Base-by-base conservation (phyloP, 1,284 basidiomycete species). In the Melanopsichium pennsylvanicum region DNA sequence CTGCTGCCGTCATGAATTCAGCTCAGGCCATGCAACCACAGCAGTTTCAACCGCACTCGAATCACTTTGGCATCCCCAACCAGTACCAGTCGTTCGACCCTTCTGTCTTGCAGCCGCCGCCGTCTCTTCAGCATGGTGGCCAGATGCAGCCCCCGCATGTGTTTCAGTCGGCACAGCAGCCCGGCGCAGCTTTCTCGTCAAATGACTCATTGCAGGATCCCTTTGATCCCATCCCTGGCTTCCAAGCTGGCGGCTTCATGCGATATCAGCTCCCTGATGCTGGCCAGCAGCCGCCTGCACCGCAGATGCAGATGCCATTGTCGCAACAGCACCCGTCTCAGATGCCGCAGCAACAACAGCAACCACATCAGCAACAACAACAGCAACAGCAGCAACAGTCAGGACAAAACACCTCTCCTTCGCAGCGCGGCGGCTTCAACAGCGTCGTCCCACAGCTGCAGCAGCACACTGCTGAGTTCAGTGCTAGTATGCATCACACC, bases 51-150 rank as follows among this genome's bases (percentile, higher is more conserved):
- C 48, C 51, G 6, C 57, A 67, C 21, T 52, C 58, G 13, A 54
- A 27, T 34, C 31, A 52, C 36, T 60, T 52, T 34, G 41, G 25
- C 46, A 44, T 57, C 15, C 57, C 57, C n/a, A 39, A 57, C 33
- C 57, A 61, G 35, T 61, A 34, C 27, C 60, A 47, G 35, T 52
- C 54, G 10, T 63, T 57, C 15, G 52, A 57, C 34, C 48, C 48
- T 12, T 57, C 60, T 3, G 48, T 57, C 10, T 32, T 59, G 27
- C 56, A 66, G 47, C 56, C 58, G 27, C 35, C 62, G 3, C 18
- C 40, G 4, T 26, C 44, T 12, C 25, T 40, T n/a, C 46, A 51
- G 3, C 40, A n/a, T 21, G 26, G n/a, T 19, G 16, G 40, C 9
- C 55, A 38, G 10, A 29, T 43, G 35, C 54, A 50, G 10, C 44